phyloP scores from a whole-genome alignment of 176 grass and related monocot species.

The Microstegium vimineum region DNA sequence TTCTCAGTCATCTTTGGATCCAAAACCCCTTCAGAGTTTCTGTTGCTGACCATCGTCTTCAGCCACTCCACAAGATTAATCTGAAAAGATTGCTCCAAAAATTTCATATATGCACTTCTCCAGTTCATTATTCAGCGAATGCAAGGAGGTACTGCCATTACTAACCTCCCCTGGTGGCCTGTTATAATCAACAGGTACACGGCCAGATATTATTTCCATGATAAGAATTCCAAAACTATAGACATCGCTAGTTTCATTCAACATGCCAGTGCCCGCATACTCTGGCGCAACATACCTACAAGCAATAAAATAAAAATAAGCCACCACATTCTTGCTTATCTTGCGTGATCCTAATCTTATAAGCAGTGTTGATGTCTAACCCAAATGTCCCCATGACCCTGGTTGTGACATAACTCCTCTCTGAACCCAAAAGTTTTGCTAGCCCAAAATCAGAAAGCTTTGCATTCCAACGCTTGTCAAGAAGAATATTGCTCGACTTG shows the following conservation, averaged over 20 bases:
- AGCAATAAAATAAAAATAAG: constrained; percentile 31
- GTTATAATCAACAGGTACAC: constrained; percentile 88
- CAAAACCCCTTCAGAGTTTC: constrained; percentile 91
- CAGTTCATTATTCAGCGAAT: not conserved
- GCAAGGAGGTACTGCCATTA: constrained; percentile 3
- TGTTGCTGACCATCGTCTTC: constrained; percentile 88
- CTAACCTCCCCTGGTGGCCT: constrained; percentile 85
- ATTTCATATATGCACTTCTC: constrained; percentile 22
- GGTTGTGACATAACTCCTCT: constrained; percentile 91
- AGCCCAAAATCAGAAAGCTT: constrained; percentile 99
- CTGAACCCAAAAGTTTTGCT: constrained; percentile 87
- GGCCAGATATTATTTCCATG: constrained; percentile 94
- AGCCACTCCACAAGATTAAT: constrained; percentile 99
- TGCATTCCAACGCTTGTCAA: constrained; percentile 88
- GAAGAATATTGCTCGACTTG: constrained; percentile 95
- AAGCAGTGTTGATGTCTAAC: constrained; percentile 35
- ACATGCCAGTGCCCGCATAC: constrained; percentile 95
- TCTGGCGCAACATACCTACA: constrained; percentile 91
- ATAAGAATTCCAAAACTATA: constrained; percentile 99
- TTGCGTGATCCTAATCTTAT: not conserved
- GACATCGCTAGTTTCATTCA: constrained; percentile 95
- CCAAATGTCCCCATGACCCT: constrained; percentile 99
- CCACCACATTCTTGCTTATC: not conserved
- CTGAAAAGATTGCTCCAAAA: constrained; percentile 38
- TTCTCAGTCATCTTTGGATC: constrained; percentile 94